Evolutionary conservation across 345 rosid species (phyloP).

Genomic region (Citrus sinensis): DVS_A1.0 CM039163.1:30941501-30942000

Average conservation of each 20-base stretch:
- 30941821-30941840: neutral
- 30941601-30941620: slow-evolving; percentile 69
- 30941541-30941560: neutral
- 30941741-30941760: neutral
- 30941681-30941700: neutral
- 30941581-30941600: slow-evolving; percentile 66
- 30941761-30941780: neutral
- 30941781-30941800: neutral
- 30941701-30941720: neutral
- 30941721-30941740: neutral
- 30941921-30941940: slow-evolving; percentile 65
- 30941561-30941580: slow-evolving; percentile 50
- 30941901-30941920: slow-evolving; percentile 85
- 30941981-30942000: neutral
- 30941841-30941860: slow-evolving; percentile 12
- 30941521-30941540: neutral
- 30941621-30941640: slow-evolving; percentile 88
- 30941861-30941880: slow-evolving; percentile 55
- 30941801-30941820: neutral
- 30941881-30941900: slow-evolving; percentile 83
- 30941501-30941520: slow-evolving; percentile 2
- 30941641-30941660: slow-evolving; percentile 73
- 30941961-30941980: slow-evolving; percentile 50
- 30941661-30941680: slow-evolving; percentile 41
- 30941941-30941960: slow-evolving; percentile 94